A percentile compares a stretch with the other conserved stretches of the same genome.
phyloP scores from a whole-genome alignment of 2,329 filamentous ascomycete species.

The Calonectria naviculata region DNA sequence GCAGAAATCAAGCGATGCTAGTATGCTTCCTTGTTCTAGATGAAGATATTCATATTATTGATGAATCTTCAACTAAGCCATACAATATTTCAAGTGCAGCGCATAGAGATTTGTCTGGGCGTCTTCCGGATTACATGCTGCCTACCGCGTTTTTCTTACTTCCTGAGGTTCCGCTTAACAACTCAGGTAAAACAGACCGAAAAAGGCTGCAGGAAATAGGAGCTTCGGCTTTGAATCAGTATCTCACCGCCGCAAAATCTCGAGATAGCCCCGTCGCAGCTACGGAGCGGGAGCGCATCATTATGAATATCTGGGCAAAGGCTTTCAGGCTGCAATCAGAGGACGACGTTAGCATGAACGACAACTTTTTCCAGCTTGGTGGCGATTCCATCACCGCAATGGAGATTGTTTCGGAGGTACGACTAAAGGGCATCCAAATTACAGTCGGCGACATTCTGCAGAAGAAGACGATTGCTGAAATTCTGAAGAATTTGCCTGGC shows the following conservation, averaged over 20 bases:
- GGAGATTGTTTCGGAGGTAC: too few species aligned
- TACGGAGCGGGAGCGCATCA: not conserved
- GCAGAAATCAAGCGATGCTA: not conserved
- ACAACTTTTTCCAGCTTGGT: slow-evolving; percentile 62
- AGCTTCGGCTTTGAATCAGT: slow-evolving; percentile 5
- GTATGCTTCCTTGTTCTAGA: not conserved
- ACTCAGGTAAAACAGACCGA: slow-evolving; percentile 27
- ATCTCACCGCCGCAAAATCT: slow-evolving; percentile 57
- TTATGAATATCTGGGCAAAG: slow-evolving; percentile 51
- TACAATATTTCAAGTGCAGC: too few species aligned
- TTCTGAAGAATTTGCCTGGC: too few species aligned
- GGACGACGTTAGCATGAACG: slow-evolving; percentile 51
- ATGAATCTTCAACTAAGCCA: too few species aligned
- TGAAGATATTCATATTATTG: too few species aligned
- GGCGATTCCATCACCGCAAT: too few species aligned
- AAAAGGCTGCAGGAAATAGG: slow-evolving; percentile 19
- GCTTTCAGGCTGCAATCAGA: slow-evolving; percentile 47
- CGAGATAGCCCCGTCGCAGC: too few species aligned
- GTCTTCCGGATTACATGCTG: slow-evolving; percentile 31
- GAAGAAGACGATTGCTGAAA: too few species aligned
- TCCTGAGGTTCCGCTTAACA: slow-evolving; percentile 18
- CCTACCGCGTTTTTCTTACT: slow-evolving; percentile 25
- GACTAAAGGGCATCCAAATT: too few species aligned
- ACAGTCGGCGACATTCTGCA: too few species aligned
- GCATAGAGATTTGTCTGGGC: not conserved